Conservation (phyloP, 495 filamentous ascomycete species). For the Penicillium roqueforti region DNA sequence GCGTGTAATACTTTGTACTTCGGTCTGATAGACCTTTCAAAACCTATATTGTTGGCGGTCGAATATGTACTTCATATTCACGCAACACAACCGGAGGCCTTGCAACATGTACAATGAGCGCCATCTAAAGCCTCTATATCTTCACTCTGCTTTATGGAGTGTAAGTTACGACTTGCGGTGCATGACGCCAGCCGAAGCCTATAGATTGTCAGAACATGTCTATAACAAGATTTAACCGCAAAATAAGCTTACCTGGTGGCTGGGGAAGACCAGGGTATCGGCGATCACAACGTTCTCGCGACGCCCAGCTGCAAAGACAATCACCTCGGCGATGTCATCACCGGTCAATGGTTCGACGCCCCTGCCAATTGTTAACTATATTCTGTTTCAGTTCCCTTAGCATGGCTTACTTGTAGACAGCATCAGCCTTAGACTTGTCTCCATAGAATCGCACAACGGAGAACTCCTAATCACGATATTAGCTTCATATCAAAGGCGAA, state of each 20-base stretch:
- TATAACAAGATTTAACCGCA: neutral
- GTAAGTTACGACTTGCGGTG: slow-evolving; percentile 24
- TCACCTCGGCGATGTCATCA: slow-evolving; percentile 90
- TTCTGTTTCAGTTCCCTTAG: neutral
- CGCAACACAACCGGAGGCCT: neutral
- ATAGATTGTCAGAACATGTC: neutral
- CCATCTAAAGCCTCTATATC: neutral
- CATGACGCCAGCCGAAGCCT: slow-evolving; percentile 25
- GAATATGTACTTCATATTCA: neutral
- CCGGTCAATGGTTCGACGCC: slow-evolving; percentile 88
- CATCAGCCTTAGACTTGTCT: slow-evolving; percentile 91
- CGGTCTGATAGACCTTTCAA: neutral
- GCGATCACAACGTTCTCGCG: slow-evolving; percentile 94
- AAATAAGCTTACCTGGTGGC: slow-evolving; percentile 66
- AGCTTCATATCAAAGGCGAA: neutral
- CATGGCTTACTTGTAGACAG: slow-evolving; percentile 77
- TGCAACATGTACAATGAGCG: neutral
- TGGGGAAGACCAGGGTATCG: slow-evolving; percentile 87
- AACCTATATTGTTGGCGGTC: neutral
- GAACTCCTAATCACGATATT: slow-evolving; percentile 61
- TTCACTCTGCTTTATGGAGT: neutral
- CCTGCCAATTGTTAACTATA: slow-evolving; percentile 37
- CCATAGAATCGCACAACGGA: slow-evolving; percentile 89
- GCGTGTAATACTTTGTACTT: neutral
- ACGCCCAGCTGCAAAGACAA: slow-evolving; percentile 85